Base-by-base conservation (phyloP, 192 early-diverging fungal species). In the Oehlia diaphana region DNA sequence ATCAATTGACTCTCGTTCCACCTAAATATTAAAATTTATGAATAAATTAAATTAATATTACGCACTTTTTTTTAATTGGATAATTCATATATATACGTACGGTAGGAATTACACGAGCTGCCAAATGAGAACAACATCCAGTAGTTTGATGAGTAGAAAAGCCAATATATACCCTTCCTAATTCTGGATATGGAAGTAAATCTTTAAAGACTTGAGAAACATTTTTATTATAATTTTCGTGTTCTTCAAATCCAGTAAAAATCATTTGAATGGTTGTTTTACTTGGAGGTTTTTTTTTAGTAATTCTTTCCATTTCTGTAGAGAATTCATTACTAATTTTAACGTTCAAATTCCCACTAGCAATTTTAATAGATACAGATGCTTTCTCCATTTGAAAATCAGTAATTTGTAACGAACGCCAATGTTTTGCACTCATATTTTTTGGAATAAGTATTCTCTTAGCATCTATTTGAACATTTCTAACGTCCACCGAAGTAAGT, bases 91-190 rank as follows among this genome's bases (percentile, higher is more conserved):
- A 5, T 21, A 28, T 49, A 72, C 76, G 23, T 78, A 79, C 96
- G 3, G 96, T 97, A 0, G 95, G 96, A 76, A 97, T 97, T 42
- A 97, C 87, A 62, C 94, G 90, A 14, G 91, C 93, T 14, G 93
- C 93, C 44, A 96, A 80, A 70, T 95, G 95, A 35, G 90, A 89
- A 33, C 88, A 88, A 79, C 91, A 94, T 23, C 96, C 96, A 3
- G 95, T 96, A 0, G 96, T 97, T 80, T 97, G 96, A 71, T 94
- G 92, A 4, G 96, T 97, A 0, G 94, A 94, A 79, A 96, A 94
- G 0, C 96, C 96, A 63, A 97, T 97, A 78, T 95, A 96, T 13
- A 96, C 88, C 12, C 90, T 86, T 8, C 96, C 96, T 81, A 96
- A 95, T 33, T 93, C 87, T 26, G 88, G 89, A 39, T 85, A 89